Evolutionary conservation across 1,284 basidiomycete genomes (phyloP), one percentile per base, ranked within the genome.

Genomic region (Fistulinella cinereoalba): DNA sequence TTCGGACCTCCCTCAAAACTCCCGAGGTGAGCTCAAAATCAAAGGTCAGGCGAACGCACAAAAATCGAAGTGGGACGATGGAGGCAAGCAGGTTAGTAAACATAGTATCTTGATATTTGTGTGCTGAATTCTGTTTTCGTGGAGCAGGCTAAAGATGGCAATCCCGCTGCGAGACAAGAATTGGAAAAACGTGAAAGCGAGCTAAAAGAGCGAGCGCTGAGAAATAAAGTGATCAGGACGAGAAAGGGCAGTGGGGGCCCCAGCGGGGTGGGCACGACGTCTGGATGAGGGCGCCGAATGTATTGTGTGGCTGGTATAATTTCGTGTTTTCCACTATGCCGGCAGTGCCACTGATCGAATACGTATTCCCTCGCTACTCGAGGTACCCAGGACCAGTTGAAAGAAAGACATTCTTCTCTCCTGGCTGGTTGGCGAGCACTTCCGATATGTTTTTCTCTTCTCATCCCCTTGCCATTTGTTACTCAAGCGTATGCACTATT

Each of bases 141-240:
- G 57, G 55, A 49, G 50, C 51, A 66, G 61, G n/a, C 34, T 46
- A 47, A 38, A 1, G 29, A 43, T 11, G 37, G 47, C 19, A 43
- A 39, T 22, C 42, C 45, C 29, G 54, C 50, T 44, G 54, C 55
- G 19, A 58, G 38, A 34, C 49, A 49, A 43, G 82, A 81, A 44
- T 67, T 88, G 25, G 79, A 79, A 55, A 76, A 70, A 56, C 67
- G 81, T 47, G 85, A 88, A 57, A 88, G 77, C 56, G 86, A 89
- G 58, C 62, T 89, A 40, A 88, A 88, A 60, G 86, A 89, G 56
- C 77, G 71, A 60, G 86, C 86, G n/a, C 63, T 89, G 58, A 75
- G 86, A 56, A 88, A 88, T 58, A 89, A 89, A 60, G 86, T 89
- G 44, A 78, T 89, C 54, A 73, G 83, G 56, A 83, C 81, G 27